phyloP scores from a whole-genome alignment of 176 grass and related monocot genomes.

The Musa beccarii region DNA sequence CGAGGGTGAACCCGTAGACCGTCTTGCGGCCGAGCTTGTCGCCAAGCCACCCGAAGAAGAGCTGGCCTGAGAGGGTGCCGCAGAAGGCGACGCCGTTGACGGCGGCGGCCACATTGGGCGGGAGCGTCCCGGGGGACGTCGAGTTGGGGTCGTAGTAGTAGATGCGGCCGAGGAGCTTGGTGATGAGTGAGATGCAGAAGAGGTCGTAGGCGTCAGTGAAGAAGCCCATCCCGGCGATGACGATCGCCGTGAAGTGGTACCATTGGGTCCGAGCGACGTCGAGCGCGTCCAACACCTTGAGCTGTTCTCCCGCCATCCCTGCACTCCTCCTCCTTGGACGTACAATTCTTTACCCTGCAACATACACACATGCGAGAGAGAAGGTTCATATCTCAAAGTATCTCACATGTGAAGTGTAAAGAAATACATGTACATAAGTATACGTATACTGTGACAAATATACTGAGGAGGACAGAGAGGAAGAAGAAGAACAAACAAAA shows the following conservation, averaged over 20 bases:
- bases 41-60: slow-evolving; percentile 77
- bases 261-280: slow-evolving; percentile 60
- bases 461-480: no score
- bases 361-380: no score
- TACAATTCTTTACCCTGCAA: no score
- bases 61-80: slow-evolving; percentile 57
- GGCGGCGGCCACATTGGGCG: slow-evolving; percentile 50
- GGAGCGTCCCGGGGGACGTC: slow-evolving; percentile 35
- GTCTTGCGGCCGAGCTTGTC: slow-evolving; percentile 72
- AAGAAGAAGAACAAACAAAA: no score
- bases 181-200: slow-evolving; percentile 49
- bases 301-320: slow-evolving; percentile 41
- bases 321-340: no score
- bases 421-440: no score
- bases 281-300: slow-evolving; percentile 46
- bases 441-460: no score
- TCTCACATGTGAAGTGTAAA: no score
- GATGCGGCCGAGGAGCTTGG: slow-evolving; percentile 61
- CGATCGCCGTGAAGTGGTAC: slow-evolving; percentile 71
- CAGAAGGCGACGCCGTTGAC: slow-evolving; percentile 60
- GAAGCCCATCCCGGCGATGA: slow-evolving; percentile 83
- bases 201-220: slow-evolving; percentile 86
- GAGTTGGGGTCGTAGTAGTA: slow-evolving; percentile 45
- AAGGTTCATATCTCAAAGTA: no score
- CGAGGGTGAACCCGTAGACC: slow-evolving; percentile 66